Evolutionary conservation across 2,329 filamentous ascomycete genomes (phyloP).

Genomic region (Lizonia empirigonia): DNA sequence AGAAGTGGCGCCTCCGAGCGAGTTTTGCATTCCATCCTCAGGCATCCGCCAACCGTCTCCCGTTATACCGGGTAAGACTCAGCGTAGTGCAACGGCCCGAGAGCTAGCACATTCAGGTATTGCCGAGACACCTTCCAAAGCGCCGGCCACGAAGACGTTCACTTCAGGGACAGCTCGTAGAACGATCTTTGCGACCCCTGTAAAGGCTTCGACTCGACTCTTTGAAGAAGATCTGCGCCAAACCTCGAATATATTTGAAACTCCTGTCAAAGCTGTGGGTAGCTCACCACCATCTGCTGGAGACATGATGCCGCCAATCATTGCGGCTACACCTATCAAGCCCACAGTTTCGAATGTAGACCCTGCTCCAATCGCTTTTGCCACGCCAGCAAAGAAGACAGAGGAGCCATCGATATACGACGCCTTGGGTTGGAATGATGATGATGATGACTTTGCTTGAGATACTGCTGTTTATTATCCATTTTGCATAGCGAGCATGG

Average conservation of each 20-base stretch:
- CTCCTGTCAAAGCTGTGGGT: slow-evolving; percentile 28
- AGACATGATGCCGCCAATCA: slow-evolving; percentile 15
- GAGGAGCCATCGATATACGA: slow-evolving; percentile 48
- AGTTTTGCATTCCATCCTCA: slow-evolving; percentile 50
- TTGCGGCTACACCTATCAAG: slow-evolving; percentile 31
- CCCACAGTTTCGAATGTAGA: neutral
- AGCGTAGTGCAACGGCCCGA: slow-evolving; percentile 38
- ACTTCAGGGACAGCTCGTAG: slow-evolving; percentile 32
- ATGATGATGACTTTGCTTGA: slow-evolving; percentile 44
- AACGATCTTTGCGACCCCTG: slow-evolving; percentile 43
- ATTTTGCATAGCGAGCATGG: slow-evolving; percentile 43
- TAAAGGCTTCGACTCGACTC: slow-evolving; percentile 24
- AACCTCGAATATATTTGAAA: slow-evolving; percentile 25
- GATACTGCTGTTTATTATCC: slow-evolving; percentile 15
- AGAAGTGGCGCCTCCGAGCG: slow-evolving; percentile 33
- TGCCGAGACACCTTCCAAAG: slow-evolving; percentile 52
- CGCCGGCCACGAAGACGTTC: slow-evolving; percentile 40
- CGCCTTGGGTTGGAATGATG: slow-evolving; percentile 55
- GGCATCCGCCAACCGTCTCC: slow-evolving; percentile 38
- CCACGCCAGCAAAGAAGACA: slow-evolving; percentile 17
- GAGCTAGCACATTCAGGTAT: slow-evolving; percentile 38
- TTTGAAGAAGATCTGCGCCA: slow-evolving; percentile 12
- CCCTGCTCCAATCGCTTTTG: slow-evolving; percentile 10
- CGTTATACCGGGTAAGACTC: slow-evolving; percentile 35
- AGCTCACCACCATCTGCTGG: slow-evolving; percentile 18